These are phyloP conservation scores for Paramecium caudatum DNA, from an alignment of 73 alveolate species.

Conservation along the genomic window DNA sequence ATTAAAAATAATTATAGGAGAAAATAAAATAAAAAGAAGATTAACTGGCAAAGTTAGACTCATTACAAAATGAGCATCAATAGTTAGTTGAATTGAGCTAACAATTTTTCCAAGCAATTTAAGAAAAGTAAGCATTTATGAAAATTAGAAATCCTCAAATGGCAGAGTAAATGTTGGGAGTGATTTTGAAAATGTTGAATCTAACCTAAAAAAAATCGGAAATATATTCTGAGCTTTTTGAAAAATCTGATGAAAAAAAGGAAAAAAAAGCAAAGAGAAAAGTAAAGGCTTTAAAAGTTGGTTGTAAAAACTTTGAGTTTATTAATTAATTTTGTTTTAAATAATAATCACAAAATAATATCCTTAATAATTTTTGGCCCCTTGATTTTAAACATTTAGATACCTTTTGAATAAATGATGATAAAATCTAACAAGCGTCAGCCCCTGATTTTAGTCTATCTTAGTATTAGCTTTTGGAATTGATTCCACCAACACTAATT, in stretches of 20 bases:
- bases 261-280: background rate
- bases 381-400: background rate
- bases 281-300: background rate
- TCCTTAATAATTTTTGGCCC: background rate
- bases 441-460: background rate
- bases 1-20: too few relatives aligned
- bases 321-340: background rate
- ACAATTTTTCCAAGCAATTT: background rate
- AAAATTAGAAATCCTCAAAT: background rate
- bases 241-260: background rate
- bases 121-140: background rate
- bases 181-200: background rate
- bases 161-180: background rate
- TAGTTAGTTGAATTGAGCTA: background rate
- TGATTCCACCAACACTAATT: slow-evolving; percentile 39
- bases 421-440: background rate
- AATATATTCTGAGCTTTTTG: background rate
- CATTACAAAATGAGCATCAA: background rate
- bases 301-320: background rate
- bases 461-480: background rate
- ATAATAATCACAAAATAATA: background rate
- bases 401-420: background rate
- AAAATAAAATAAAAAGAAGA: too few relatives aligned
- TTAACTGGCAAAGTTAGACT: too few relatives aligned
- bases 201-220: background rate